Evolutionary conservation across 306 rosid genomes (phyloP), one percentile per base, ranked within the genome.

Genomic region (Quercus mongolica): DNA sequence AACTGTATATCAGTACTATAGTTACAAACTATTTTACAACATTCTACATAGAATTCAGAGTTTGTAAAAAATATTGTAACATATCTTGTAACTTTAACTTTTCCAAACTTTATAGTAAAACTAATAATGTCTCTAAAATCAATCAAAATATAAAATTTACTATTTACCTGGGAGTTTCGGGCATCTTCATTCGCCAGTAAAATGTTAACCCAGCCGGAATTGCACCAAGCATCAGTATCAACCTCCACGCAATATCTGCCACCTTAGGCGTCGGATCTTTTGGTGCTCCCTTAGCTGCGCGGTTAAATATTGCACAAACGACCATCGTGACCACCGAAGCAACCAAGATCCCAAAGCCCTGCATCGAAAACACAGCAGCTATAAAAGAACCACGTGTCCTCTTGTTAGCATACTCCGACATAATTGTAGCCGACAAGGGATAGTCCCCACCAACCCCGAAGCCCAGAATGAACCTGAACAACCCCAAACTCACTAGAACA

Each of bases 161-260:
- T 21, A 58, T 20, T 21, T 82, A 92, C 97, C 96, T 92, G 71
- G 96, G 96, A 74, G 96, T 93, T 88, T 93, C 96, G 0, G 97
- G 97, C 94, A 93, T 89, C 92, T 82, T 84, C 97, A 89, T 93
- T 1, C 96, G 90, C 96, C 97, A 93, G 57, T 93, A 91, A 44
- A 85, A 89, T 21, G 97, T 93, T 86, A 88, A 10, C 38, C 91
- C 97, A 1, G 96, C 96, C 10, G 97, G 97, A 59, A 92, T 14
- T 0, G 88, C 82, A 23, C 96, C 92, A 3, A 92, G 74, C 90
- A 92, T 89, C 18, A 92, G 84, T 21, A 92, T 92, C 78, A 90
- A 31, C 83, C 97, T 82, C 97, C 96, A 92, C 1, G 92, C 96
- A 4, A 89, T 38, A 69, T 92, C 96, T 14, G 90, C 95, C 62